Evolutionary conservation across 805 yeast species (phyloP).

Genomic region (Tetrapisispora arboricola): DNA sequence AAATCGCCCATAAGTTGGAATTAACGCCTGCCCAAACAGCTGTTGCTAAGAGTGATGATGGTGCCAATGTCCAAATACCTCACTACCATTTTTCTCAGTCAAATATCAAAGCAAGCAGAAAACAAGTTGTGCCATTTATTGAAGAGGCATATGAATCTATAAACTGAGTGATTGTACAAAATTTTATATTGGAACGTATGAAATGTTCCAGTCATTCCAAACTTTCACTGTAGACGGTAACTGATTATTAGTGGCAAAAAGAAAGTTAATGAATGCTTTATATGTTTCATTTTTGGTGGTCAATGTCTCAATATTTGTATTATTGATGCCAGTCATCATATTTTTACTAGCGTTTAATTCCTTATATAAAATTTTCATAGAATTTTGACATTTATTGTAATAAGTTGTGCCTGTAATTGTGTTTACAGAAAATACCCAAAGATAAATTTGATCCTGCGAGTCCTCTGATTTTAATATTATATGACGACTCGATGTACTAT

Average conservation of each 20-base stretch:
- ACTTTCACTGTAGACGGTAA: conserved; percentile 9
- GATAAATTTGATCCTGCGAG: conserved; percentile 3
- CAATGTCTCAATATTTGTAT: conserved; percentile 16
- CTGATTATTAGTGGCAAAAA: conserved; percentile 6
- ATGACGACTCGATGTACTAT: conserved; percentile 19
- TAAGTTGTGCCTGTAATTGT: conserved; percentile 11
- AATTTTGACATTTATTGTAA: conserved; percentile 5
- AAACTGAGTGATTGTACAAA: not conserved
- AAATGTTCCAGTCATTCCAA: conserved; percentile 17
- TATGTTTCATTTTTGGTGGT: conserved; percentile 9
- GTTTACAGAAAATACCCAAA: conserved; percentile 25
- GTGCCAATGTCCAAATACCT: not conserved
- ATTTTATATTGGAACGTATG: not conserved
- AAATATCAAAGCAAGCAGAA: conserved; percentile 60
- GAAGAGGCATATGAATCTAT: conserved; percentile 16
- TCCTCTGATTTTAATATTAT: conserved; percentile 9
- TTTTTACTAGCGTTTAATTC: not conserved
- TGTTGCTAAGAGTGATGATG: not conserved
- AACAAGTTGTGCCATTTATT: conserved; percentile 68
- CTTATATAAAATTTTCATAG: conserved; percentile 19
- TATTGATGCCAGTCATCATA: not conserved
- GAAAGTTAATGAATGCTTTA: conserved; percentile 7
- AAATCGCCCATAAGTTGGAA: conserved; percentile 10
- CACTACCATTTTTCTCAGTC: conserved; percentile 34
- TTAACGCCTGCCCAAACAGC: conserved; percentile 4